Evolutionary conservation across 805 yeast genomes (phyloP).

Genomic region (Hyphopichia homilentoma): DNA sequence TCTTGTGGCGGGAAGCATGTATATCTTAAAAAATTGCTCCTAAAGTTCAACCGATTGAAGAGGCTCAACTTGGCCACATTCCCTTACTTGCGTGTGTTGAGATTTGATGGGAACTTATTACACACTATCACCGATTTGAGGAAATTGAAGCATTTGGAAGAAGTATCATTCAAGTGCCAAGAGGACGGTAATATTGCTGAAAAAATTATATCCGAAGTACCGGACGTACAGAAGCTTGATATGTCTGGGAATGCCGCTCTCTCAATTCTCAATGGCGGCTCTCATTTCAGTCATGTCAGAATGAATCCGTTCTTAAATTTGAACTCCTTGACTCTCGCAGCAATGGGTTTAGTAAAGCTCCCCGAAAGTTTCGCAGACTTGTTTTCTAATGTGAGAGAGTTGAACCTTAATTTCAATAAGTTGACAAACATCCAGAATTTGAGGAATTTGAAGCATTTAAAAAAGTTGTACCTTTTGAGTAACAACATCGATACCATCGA

Average conservation of each 20-base stretch:
- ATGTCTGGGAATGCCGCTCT: conserved; percentile 35
- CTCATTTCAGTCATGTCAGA: conserved; percentile 3
- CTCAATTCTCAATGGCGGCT: conserved; percentile 7
- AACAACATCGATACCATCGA: conserved; percentile 38
- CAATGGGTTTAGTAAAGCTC: conserved; percentile 38
- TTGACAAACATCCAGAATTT: conserved; percentile 33
- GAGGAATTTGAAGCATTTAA: conserved; percentile 28
- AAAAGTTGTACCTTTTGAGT: conserved; percentile 41
- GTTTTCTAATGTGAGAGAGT: conserved; percentile 45
- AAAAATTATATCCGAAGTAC: conserved; percentile 13
- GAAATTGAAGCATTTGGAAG: conserved; percentile 33
- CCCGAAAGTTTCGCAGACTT: conserved; percentile 33
- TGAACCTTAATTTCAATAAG: conserved; percentile 50
- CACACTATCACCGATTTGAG: conserved; percentile 19
- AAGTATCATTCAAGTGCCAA: conserved; percentile 41
- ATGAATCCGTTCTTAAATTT: conserved; percentile 29
- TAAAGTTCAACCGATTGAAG: conserved; percentile 35
- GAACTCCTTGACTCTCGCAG: conserved; percentile 40
- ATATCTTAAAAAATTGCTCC: conserved; percentile 32
- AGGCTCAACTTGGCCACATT: conserved; percentile 27
- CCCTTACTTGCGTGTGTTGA: conserved; percentile 39
- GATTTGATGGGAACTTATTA: conserved; percentile 44
- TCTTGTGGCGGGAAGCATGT: conserved; percentile 18
- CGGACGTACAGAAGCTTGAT: conserved; percentile 31
- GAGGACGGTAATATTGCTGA: conserved; percentile 13